These are phyloP conservation scores for Neurospora crassa DNA, from an alignment of 2,329 filamentous ascomycete genomes.

Conservation along the genomic window DNA sequence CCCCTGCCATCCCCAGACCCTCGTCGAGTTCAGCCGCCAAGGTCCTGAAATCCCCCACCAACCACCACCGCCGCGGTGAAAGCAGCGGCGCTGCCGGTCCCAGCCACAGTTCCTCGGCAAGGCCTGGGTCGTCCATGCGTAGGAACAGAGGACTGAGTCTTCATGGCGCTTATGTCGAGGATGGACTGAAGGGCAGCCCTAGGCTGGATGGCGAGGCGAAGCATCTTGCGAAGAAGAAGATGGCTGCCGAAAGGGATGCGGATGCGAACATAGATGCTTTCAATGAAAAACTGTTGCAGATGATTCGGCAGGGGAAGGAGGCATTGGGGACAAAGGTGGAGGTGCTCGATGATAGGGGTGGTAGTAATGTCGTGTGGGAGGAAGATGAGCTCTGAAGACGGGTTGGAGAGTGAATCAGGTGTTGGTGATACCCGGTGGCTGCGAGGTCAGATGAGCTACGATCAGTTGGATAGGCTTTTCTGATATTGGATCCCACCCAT, in stretches of 20 bases:
- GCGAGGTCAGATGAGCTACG: not conserved
- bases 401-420: not conserved
- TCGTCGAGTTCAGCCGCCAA: constrained; percentile 2
- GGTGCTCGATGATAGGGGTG: constrained; percentile 42
- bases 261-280: constrained; percentile 73
- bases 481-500: not conserved
- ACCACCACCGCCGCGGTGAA: constrained; percentile 33
- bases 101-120: constrained; percentile 8
- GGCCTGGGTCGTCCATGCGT: constrained; percentile 12
- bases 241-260: constrained; percentile 64
- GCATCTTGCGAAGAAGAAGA: constrained; percentile 60
- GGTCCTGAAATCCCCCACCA: constrained; percentile 10
- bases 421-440: not conserved
- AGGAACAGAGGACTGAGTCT: constrained; percentile 2
- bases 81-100: constrained; percentile 33
- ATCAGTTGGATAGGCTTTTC: not conserved
- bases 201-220: constrained; percentile 58
- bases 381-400: constrained; percentile 23
- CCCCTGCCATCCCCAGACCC: constrained; percentile 5
- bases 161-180: not conserved
- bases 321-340: constrained; percentile 70
- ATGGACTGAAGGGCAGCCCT: constrained; percentile 30
- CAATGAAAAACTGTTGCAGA: constrained; percentile 68
- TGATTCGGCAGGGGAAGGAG: constrained; percentile 84
- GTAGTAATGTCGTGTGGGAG: constrained; percentile 29